A percentile compares a stretch with the other conserved stretches of the same genome.
These are phyloP conservation scores for Sporothrix schenckii DNA, from an alignment of 2,329 filamentous ascomycete species.

Conservation along the genomic window DNA sequence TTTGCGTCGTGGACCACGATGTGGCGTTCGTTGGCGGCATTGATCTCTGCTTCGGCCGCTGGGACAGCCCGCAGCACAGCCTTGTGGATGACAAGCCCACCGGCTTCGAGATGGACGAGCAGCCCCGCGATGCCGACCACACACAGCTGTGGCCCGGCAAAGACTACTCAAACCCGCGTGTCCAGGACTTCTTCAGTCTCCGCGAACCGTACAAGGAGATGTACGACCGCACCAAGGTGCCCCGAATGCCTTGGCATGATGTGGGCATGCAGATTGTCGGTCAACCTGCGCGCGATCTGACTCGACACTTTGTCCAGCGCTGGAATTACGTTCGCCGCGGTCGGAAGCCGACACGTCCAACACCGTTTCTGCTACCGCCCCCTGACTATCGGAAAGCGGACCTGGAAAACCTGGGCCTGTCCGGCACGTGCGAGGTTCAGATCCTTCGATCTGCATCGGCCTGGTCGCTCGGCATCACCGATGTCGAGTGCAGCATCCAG, in stretches of 20 bases:
- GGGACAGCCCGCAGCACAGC: conserved; percentile 93
- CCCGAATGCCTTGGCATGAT: conserved; percentile 98
- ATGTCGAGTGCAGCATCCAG: conserved; percentile 92
- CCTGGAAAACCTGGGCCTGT: conserved; percentile 81
- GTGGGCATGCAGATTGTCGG: conserved; percentile 97
- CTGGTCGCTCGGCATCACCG: conserved; percentile 89
- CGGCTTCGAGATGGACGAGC: conserved; percentile 79
- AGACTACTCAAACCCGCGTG: conserved; percentile 95
- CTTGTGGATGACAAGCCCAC: conserved; percentile 93
- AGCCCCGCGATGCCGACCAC: conserved; percentile 86
- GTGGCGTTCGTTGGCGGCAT: conserved; percentile 95
- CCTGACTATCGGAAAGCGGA: conserved; percentile 88
- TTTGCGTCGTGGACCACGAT: conserved; percentile 95
- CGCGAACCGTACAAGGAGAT: conserved; percentile 97
- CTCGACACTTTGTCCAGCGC: conserved; percentile 92
- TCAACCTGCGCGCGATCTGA: conserved; percentile 90
- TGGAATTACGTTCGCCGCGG: conserved; percentile 97
- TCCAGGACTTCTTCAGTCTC: conserved; percentile 91
- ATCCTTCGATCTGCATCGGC: conserved; percentile 86
- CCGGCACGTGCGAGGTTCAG: conserved; percentile 94
- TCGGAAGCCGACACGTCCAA: conserved; percentile 87
- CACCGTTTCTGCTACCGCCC: conserved; percentile 88
- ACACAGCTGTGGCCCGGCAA: conserved; percentile 97
- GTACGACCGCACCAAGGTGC: conserved; percentile 88
- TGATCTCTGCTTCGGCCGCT: conserved; percentile 94